Base-by-base conservation (phyloP, 176 grass and related monocot species). In the Themeda triandra region DNA sequence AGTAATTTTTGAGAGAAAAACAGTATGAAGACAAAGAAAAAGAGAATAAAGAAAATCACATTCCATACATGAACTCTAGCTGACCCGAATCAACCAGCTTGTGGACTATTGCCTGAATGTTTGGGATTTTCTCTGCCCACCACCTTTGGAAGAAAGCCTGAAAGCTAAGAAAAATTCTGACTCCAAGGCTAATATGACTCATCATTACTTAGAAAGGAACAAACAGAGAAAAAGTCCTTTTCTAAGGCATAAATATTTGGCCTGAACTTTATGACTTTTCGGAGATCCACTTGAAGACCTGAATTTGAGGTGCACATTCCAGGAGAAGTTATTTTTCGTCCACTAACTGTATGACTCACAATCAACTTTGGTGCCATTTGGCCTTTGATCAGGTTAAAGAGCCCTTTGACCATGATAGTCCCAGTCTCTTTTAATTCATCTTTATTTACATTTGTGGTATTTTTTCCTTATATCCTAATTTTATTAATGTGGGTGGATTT, bases 141-240 rank as follows among this genome's bases (percentile, higher is more conserved):
- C 95, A 97, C 81, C 92, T 97, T 91, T 97, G 95, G 82, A 97
- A 97, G 79, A 97, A 97, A 21, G 92, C 92, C 95, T 97, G 77
- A 31, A 79, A 80, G 87, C 53, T 81, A 73, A 48, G 24, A 17
- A 58, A 71, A 62, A 40, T 10, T 86, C 63, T 65, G 29, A 81
- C 62, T 48, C 30, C 67, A 76, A 60, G 36, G 53, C 24, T 59
- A 65, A 67, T 40, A 70, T 67, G 31, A 75, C 68, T 69, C 48
- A 87, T 31, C 40, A 76, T 29, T 28, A 58, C 49, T 30, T 85
- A n/a, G 14, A 32, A 78, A 75, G 23, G 63, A 81, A 69, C 21
- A 81, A 2, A 84, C 54, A 41, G 6, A 66, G 59, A 75, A 4
- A 29, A 29, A 56, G n/a, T 19, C 2, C 10, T 58, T 28, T 71